Evolutionary conservation across 768 basidiomycete species (phyloP).

Genomic region (Pleurotus ostreatus): DNA sequence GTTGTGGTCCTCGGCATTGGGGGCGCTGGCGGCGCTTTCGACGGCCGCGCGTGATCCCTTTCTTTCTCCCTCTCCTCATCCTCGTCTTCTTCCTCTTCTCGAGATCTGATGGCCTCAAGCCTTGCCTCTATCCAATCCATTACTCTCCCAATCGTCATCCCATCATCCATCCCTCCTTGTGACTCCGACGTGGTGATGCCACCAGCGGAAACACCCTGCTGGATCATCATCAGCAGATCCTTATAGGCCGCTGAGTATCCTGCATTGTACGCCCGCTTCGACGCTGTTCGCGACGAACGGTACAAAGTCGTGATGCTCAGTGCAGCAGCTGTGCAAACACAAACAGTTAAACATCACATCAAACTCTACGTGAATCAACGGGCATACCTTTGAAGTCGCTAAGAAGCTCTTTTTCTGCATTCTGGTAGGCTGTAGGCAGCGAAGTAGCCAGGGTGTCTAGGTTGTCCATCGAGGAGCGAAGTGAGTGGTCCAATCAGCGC

Average conservation of each 20-base stretch:
- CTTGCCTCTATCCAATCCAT: constrained; percentile 86
- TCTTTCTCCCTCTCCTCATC: constrained; percentile 69
- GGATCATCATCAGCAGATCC: constrained; percentile 78
- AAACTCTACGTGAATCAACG: constrained; percentile 9
- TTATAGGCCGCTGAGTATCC: constrained; percentile 79
- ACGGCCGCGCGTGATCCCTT: constrained; percentile 33
- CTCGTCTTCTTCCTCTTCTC: constrained; percentile 81
- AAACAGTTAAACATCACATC: constrained; percentile 7
- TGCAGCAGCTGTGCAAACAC: constrained; percentile 57
- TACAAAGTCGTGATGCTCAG: constrained; percentile 83
- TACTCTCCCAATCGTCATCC: constrained; percentile 73
- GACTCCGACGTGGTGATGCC: constrained; percentile 36
- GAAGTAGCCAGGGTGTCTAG: constrained; percentile 76
- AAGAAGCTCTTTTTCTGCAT: constrained; percentile 75
- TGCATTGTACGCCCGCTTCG: constrained; percentile 76
- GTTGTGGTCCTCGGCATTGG: constrained; percentile 6
- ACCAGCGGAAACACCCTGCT: constrained; percentile 72
- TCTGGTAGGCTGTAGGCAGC: constrained; percentile 66
- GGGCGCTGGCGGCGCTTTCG: constrained; percentile 9
- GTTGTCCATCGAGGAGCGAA: constrained; percentile 62
- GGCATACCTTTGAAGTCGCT: constrained; percentile 75
- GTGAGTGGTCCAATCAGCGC: constrained; percentile 10
- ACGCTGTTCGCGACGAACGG: constrained; percentile 70
- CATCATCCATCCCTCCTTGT: constrained; percentile 45
- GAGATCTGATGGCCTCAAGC: constrained; percentile 67